phyloP scores from a whole-genome alignment of 441 rosid genomes.

The Euphorbia schlechtendalii region DNA sequence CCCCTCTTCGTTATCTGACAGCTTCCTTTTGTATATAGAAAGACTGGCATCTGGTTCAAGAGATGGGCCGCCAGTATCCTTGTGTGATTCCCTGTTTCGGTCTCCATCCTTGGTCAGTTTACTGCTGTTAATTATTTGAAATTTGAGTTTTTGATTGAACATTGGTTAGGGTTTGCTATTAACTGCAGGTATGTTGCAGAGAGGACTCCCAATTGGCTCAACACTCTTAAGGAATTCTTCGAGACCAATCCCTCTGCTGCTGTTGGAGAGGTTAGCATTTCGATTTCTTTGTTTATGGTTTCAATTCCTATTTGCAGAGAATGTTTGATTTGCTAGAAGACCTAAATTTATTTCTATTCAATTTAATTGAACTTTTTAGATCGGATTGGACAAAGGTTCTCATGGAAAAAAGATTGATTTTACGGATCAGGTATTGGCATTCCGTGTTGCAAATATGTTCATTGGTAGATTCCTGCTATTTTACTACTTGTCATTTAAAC shows the following conservation, averaged over 20 bases:
- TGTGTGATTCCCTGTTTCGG: conserved; percentile 81
- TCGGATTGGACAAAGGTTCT: conserved; percentile 86
- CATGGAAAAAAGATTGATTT: conserved; percentile 61
- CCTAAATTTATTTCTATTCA: not conserved
- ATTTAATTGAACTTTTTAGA: conserved; percentile 31
- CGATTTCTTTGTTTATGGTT: conserved; percentile 7
- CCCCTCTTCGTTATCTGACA: not conserved
- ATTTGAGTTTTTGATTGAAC: not conserved
- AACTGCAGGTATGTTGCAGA: conserved; percentile 51
- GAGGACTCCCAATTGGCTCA: conserved; percentile 74
- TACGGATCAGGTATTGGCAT: conserved; percentile 47
- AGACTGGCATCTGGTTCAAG: conserved; percentile 77
- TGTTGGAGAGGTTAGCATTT: conserved; percentile 66
- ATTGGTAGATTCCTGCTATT: conserved; percentile 1
- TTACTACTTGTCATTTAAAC: not conserved
- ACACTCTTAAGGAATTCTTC: conserved; percentile 50
- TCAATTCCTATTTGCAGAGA: not conserved
- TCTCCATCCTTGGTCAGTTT: conserved; percentile 70
- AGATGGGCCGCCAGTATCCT: conserved; percentile 56
- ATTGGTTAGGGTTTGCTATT: not conserved
- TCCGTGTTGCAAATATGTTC: not conserved
- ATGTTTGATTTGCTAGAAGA: not conserved
- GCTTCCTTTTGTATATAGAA: conserved; percentile 29
- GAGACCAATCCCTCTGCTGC: conserved; percentile 75
- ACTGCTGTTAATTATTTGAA: not conserved